A percentile compares a stretch with the other conserved stretches of the same genome.
phyloP scores from a whole-genome alignment of 768 basidiomycete genomes.

The Lactarius evosmus region DNA sequence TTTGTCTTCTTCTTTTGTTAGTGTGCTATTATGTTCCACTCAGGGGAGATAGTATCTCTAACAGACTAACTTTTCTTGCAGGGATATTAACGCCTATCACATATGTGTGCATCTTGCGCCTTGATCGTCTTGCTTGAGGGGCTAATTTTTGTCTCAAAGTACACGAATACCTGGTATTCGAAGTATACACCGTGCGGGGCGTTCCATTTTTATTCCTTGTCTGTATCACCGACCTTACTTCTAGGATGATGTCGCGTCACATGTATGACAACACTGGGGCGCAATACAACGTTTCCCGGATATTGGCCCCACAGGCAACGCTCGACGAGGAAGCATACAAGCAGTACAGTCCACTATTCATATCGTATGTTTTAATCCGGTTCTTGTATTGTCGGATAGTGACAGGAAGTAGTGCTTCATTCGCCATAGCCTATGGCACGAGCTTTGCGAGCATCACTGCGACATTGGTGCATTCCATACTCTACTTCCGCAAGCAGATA shows the following conservation, averaged over 20 bases:
- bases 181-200: constrained; percentile 38
- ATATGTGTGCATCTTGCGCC: constrained; percentile 29
- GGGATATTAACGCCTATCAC: constrained; percentile 42
- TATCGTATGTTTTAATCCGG: constrained; percentile 51
- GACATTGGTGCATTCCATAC: constrained; percentile 43
- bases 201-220: not conserved
- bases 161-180: constrained; percentile 39
- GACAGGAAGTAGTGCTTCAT: constrained; percentile 42
- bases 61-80: constrained; percentile 18
- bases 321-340: constrained; percentile 41
- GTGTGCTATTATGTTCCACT: constrained; percentile 8
- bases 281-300: constrained; percentile 41
- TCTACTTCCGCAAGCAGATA: constrained; percentile 48
- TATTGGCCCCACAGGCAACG: constrained; percentile 37
- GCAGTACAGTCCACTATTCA: constrained; percentile 44
- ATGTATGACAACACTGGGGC: constrained; percentile 44
- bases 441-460: constrained; percentile 53
- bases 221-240: not conserved
- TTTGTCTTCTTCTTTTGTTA: constrained; percentile 46
- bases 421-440: constrained; percentile 75
- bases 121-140: not conserved
- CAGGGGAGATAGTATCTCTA: constrained; percentile 2
- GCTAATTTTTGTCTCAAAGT: constrained; percentile 24
- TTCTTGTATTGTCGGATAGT: constrained; percentile 42
- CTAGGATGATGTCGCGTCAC: constrained; percentile 43